phyloP scores from a whole-genome alignment of 352 stramenopile genomes.

The Nothophytophthora sp. region DNA sequence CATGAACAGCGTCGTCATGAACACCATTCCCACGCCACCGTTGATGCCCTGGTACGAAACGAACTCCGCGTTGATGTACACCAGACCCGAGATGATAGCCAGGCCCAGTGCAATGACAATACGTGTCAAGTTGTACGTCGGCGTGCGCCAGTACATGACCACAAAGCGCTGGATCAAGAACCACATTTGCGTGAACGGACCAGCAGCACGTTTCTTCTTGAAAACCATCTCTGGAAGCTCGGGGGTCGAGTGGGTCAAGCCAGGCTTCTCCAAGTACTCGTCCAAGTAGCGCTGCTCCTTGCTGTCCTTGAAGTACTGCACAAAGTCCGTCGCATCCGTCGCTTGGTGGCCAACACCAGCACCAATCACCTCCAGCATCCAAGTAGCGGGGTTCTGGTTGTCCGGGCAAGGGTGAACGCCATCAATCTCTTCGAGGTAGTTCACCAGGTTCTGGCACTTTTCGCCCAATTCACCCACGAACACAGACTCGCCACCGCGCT shows the following conservation, averaged over 20 bases:
- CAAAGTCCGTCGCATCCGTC: no score
- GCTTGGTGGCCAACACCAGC: no score
- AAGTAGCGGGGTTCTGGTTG: conserved; percentile 1
- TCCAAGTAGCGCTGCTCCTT: no score
- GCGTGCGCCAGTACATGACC: conserved; percentile 33
- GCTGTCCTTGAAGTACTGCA: no score
- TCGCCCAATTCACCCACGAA: no score
- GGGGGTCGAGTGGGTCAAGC: conserved; percentile 9
- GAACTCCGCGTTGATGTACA: conserved; percentile 38
- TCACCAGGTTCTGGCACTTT: no score
- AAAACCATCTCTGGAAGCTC: conserved; percentile 26
- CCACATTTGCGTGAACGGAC: conserved; percentile 10
- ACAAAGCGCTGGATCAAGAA: conserved; percentile 26
- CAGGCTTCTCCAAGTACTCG: conserved; percentile 20
- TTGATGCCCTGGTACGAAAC: conserved; percentile 29
- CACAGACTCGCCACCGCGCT: no score
- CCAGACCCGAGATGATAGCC: conserved; percentile 58
- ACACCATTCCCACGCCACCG: conserved; percentile 66
- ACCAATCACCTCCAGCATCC: no score
- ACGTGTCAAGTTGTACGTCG: conserved; percentile 67
- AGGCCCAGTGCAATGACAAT: conserved; percentile 54
- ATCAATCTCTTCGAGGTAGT: conserved; percentile 48
- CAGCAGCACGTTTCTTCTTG: conserved; percentile 24
- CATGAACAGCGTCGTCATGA: conserved; percentile 73
- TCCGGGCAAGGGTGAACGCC: neutral